phyloP scores from a whole-genome alignment of 2,329 filamentous ascomycete species.

The Chrysosporium keratinophilum region DNA sequence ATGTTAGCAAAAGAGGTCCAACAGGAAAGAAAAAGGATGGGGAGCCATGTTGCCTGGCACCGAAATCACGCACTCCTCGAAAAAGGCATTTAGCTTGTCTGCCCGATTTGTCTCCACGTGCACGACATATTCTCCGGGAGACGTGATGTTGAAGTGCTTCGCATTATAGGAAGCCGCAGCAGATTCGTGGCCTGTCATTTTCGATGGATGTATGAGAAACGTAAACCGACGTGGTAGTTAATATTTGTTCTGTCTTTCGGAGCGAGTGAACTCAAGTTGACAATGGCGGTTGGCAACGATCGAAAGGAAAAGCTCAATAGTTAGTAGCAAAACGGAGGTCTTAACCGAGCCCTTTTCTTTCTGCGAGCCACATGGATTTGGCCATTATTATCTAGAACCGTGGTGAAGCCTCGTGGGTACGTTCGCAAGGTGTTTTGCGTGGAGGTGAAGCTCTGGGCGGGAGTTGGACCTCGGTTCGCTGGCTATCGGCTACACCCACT shows the following conservation, averaged over 20 bases:
- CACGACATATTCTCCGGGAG: conserved; percentile 62
- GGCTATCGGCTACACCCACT: background rate
- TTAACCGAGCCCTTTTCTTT: background rate
- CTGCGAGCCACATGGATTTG: background rate
- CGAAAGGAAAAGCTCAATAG: background rate
- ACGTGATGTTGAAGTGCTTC: conserved; percentile 62
- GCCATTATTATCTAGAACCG: background rate
- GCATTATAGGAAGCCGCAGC: conserved; percentile 5
- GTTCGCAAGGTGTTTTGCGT: background rate
- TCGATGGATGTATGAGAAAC: background rate
- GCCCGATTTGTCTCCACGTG: conserved; percentile 88
- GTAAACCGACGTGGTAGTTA: background rate
- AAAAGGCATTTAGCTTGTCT: conserved; percentile 78
- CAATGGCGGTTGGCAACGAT: background rate
- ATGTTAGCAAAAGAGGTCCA: background rate
- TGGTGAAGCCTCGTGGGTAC: background rate
- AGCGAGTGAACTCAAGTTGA: background rate
- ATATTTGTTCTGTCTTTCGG: background rate
- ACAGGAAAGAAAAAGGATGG: background rate
- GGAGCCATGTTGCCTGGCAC: too few relatives aligned
- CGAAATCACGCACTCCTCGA: conserved; percentile 46
- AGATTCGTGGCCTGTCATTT: conserved; percentile 8
- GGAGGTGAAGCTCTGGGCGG: background rate
- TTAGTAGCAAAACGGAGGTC: background rate
- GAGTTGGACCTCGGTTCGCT: conserved; percentile 3